These are phyloP conservation scores for Colletotrichum karsti DNA, from an alignment of 2,329 filamentous ascomycete genomes.

Conservation along the genomic window DNA sequence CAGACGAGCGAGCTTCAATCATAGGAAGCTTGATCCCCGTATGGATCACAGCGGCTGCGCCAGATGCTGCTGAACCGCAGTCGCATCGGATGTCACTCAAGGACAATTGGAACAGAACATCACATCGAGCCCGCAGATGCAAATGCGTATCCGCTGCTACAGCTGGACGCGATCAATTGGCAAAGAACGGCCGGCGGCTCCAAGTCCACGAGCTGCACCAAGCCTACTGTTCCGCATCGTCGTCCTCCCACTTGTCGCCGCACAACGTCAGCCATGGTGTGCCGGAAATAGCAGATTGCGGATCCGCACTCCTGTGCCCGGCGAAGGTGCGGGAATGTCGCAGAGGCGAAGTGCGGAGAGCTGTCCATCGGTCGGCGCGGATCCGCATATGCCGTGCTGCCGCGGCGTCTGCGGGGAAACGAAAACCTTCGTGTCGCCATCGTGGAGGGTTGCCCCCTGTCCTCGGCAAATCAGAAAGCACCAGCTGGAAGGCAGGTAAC, in stretches of 20 bases:
- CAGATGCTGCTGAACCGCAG: neutral
- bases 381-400: neutral
- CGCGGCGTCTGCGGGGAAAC: conserved; percentile 7
- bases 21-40: neutral
- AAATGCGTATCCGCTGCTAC: neutral
- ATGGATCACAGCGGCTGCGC: neutral
- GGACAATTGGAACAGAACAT: neutral
- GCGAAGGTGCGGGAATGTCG: neutral
- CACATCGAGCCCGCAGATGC: neutral
- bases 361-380: neutral
- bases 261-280: neutral
- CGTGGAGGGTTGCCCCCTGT: neutral
- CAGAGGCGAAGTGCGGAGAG: neutral
- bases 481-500: neutral
- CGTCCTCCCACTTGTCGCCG: neutral
- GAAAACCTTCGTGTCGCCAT: neutral
- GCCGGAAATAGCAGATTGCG: neutral
- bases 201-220: too few relatives aligned
- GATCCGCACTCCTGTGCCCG: conserved; percentile 3
- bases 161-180: neutral
- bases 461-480: neutral
- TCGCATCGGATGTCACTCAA: neutral
- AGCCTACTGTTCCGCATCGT: neutral
- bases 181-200: too few relatives aligned
- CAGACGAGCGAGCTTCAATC: neutral